Evolutionary conservation across 2,329 filamentous ascomycete genomes (phyloP), one percentile per base, ranked within the genome.

Genomic region (Dactylonectria estremocensis): DNA sequence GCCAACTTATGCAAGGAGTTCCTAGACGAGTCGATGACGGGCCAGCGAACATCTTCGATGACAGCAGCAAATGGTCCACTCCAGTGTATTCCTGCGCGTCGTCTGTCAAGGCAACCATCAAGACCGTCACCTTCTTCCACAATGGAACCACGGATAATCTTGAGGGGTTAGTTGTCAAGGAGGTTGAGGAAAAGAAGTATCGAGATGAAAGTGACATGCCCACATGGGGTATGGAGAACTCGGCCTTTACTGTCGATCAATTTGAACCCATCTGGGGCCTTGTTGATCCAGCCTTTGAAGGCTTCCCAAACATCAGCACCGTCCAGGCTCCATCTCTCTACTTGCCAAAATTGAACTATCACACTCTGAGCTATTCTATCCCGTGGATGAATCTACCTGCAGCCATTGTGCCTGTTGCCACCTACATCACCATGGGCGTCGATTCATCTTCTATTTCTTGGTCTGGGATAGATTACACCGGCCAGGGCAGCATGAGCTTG

Each of bases 31-130:
- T 72, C 1, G 82, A 84, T 55, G 77, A 74, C 1, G 78, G 77
- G 1, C 70, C 74, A 5, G 72, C 76, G 3, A 68, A 83, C 2
- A 68, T 83, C 2, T 81, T 82, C 24, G 81, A 85, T 28, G 77
- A 79, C 7, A 79, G 79, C 5, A 82, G 81, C 14, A 68, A 75
- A 40, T 87, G 84, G 84, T 79, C 80, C 1, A 72, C 80, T 5
- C 80, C 83, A 0, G 63, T 87, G 0, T 85, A 86, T 64, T 76
- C 78, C 0, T 87, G 85, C 67, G 83, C 83, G 1, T 80, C 79
- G 0, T 73, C 82, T 0, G 68, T 81, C 3, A 81, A 81, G 55
- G 84, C 84, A 3, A 80, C 77, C 1, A 78, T 87, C 63, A 86
- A 86, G 68, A 83, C 80, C 0, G 83, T 85, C 7, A 73, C 74